Conservation (phyloP, 176 grass and related monocot species). For the Rhynchospora breviuscula region DNA sequence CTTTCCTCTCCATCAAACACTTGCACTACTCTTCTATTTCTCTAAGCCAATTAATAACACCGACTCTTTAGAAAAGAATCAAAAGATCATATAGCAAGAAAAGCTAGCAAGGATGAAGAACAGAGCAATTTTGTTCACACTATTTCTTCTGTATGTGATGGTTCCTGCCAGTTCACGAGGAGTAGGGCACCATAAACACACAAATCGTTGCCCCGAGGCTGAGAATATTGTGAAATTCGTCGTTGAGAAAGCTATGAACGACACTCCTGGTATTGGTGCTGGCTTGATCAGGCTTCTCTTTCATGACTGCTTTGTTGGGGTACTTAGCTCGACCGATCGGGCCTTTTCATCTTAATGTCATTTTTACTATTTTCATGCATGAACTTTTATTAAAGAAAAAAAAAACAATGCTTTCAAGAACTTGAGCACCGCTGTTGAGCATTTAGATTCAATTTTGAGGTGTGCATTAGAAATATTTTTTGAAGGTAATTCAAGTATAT, state of each 20-base stretch:
- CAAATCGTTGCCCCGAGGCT: constrained; percentile 17
- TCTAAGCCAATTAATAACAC: neutral
- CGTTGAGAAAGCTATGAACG: constrained; percentile 4
- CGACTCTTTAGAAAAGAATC: neutral
- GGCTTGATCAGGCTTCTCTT: constrained; percentile 37
- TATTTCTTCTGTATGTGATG: neutral
- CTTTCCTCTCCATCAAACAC: neutral
- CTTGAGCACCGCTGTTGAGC: no score
- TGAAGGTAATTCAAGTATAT: no score
- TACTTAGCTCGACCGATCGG: neutral
- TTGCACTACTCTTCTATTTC: neutral
- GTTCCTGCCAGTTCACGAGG: neutral
- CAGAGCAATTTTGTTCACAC: neutral
- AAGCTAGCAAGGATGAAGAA: neutral
- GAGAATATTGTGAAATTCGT: constrained; percentile 12
- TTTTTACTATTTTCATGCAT: no score
- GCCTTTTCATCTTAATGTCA: neutral
- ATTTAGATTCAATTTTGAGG: no score
- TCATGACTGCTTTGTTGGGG: constrained; percentile 49
- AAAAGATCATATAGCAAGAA: neutral
- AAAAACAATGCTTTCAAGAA: no score
- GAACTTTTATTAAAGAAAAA: no score
- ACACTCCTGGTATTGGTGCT: constrained; percentile 11
- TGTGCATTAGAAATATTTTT: no score
- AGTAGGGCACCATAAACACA: constrained; percentile 30